These are phyloP conservation scores for Glycyrrhiza uralensis DNA, from an alignment of 306 rosid genomes.

Conservation along the genomic window DNA sequence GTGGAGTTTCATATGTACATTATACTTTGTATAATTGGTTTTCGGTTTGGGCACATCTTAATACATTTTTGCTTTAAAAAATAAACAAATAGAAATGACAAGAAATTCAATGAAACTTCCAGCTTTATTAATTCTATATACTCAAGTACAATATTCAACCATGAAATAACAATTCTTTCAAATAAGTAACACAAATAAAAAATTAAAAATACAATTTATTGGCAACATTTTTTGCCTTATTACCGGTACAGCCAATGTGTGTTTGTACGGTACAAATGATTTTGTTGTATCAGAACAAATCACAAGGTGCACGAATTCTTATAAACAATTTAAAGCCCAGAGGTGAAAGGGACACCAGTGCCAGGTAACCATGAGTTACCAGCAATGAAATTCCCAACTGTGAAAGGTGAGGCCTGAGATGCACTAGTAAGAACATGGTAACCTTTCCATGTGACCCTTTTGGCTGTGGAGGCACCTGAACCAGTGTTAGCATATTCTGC, in stretches of 20 bases:
- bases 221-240: neutral
- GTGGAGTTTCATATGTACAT: too few species aligned
- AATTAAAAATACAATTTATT: neutral
- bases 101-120: neutral
- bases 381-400: constrained; percentile 57
- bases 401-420: constrained; percentile 56
- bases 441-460: constrained; percentile 59
- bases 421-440: constrained; percentile 58
- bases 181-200: neutral
- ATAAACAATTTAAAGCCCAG: constrained; percentile 35
- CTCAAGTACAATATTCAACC: neutral
- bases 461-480: constrained; percentile 51
- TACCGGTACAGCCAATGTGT: neutral
- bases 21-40: too few species aligned
- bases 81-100: neutral
- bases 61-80: too few species aligned
- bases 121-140: neutral
- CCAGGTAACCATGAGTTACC: constrained; percentile 59
- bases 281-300: neutral
- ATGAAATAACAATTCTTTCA: constrained; percentile 1
- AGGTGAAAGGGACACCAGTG: constrained; percentile 63
- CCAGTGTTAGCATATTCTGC: constrained; percentile 66
- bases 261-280: neutral
- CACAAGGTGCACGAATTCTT: neutral
- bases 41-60: too few species aligned